Evolutionary conservation across 106 monocot genomes (phyloP).

Genomic region (Dendrobium catenatum): DNA sequence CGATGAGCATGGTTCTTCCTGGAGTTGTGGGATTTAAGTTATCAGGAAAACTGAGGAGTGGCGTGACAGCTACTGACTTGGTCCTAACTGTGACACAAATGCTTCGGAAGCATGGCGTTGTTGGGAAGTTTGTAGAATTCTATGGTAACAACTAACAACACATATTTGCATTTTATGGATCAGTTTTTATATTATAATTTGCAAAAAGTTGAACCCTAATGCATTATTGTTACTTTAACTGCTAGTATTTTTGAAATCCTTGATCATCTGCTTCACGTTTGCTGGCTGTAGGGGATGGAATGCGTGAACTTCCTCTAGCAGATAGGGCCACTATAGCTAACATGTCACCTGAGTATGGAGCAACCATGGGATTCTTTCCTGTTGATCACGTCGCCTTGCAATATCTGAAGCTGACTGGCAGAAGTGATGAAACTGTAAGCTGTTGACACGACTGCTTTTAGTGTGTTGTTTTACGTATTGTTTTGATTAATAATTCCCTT

Average conservation of each 20-base stretch:
- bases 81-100: constrained; percentile 88
- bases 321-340: constrained; percentile 97
- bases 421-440: constrained; percentile 89
- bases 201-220: not conserved
- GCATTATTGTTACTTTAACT: not conserved
- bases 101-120: constrained; percentile 83
- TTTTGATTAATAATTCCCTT: not conserved
- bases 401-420: constrained; percentile 82
- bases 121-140: constrained; percentile 95
- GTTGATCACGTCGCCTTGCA: constrained; percentile 90
- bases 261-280: not conserved
- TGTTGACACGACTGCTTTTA: not conserved
- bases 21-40: constrained; percentile 92
- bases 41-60: constrained; percentile 63
- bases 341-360: constrained; percentile 98
- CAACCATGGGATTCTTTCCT: constrained; percentile 99
- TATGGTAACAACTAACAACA: constrained; percentile 61
- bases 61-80: constrained; percentile 87
- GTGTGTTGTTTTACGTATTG: not conserved
- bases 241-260: not conserved
- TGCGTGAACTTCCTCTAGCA: constrained; percentile 78
- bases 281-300: constrained; percentile 56
- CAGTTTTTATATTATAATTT: not conserved
- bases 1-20: constrained; percentile 95
- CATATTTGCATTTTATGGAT: not conserved